Percentiles rank a stretch among this genome's conserved stretches.
phyloP scores from a whole-genome alignment of 148 eudicot species.

The Chenopodium album region DNA sequence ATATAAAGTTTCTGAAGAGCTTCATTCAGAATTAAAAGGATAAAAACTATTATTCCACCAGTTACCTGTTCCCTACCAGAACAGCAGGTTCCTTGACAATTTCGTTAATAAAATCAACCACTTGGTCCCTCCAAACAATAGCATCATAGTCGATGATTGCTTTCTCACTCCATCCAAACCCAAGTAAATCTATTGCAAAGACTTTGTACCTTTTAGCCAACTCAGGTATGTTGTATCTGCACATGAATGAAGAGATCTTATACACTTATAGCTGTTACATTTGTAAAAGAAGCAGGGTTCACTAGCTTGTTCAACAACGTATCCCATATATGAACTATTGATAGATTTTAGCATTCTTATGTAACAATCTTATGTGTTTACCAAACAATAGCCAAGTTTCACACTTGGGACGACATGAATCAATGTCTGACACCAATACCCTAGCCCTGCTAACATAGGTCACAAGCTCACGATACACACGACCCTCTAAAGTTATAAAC shows the following conservation, averaged over 20 bases:
- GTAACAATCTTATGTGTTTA: not conserved
- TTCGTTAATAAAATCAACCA: conserved; percentile 84
- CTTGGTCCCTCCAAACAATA: conserved; percentile 88
- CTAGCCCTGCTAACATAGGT: not conserved
- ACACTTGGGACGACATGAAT: not conserved
- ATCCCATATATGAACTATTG: not conserved
- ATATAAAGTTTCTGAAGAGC: not conserved
- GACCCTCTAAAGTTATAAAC: too few species aligned
- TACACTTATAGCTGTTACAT: not conserved
- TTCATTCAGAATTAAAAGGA: not conserved
- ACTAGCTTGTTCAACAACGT: not conserved
- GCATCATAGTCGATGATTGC: conserved; percentile 94
- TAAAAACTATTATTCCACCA: not conserved
- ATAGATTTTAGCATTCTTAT: not conserved
- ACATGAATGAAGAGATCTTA: conserved; percentile 5
- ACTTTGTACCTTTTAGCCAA: conserved; percentile 92
- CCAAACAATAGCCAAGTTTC: not conserved
- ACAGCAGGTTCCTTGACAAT: conserved; percentile 83
- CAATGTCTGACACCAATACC: not conserved
- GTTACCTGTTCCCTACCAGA: conserved; percentile 89
- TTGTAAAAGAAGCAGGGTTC: not conserved
- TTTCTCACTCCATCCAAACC: conserved; percentile 99
- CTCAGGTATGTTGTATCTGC: conserved; percentile 96
- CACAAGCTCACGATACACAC: not conserved
- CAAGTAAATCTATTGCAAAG: conserved; percentile 89